phyloP scores from a whole-genome alignment of 371 early-diverging fungal genomes.

The Mortierella sp. region DNA sequence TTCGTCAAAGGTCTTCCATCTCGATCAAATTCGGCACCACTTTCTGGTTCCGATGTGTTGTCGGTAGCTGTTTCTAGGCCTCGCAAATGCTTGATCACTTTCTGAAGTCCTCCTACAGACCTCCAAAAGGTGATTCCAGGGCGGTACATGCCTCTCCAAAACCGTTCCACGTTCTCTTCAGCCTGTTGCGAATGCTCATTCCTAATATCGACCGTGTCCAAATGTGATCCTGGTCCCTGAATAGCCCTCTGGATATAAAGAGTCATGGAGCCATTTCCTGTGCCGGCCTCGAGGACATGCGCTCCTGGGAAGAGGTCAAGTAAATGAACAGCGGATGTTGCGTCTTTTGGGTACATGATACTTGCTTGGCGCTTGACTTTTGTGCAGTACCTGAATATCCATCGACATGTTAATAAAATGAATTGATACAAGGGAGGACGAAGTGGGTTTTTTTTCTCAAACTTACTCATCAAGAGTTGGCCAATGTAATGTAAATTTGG shows the following conservation, averaged over 20 bases:
- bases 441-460: neutral
- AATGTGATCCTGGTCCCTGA: slow-evolving; percentile 50
- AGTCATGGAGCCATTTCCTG: slow-evolving; percentile 81
- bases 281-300: slow-evolving; percentile 79
- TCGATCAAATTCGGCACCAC: neutral
- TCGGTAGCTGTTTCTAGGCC: slow-evolving; percentile 14
- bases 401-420: neutral
- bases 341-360: slow-evolving; percentile 85
- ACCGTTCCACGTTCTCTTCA: slow-evolving; percentile 64
- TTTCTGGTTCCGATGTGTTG: slow-evolving; percentile 10
- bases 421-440: neutral
- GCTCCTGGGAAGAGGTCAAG: slow-evolving; percentile 76
- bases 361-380: slow-evolving; percentile 73
- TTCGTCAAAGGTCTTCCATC: slow-evolving; percentile 17
- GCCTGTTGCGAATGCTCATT: slow-evolving; percentile 67
- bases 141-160: slow-evolving; percentile 68
- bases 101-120: slow-evolving; percentile 54
- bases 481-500: slow-evolving; percentile 71
- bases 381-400: slow-evolving; percentile 62
- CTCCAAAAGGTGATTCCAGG: slow-evolving; percentile 66
- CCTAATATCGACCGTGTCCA: slow-evolving; percentile 76
- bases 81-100: slow-evolving; percentile 24
- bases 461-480: slow-evolving; percentile 80
- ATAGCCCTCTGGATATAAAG: slow-evolving; percentile 77
- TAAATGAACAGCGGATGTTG: slow-evolving; percentile 67